Base-by-base conservation (phyloP, 108 stramenopile species). In the Pseudonitzschia multiseries region DNA sequence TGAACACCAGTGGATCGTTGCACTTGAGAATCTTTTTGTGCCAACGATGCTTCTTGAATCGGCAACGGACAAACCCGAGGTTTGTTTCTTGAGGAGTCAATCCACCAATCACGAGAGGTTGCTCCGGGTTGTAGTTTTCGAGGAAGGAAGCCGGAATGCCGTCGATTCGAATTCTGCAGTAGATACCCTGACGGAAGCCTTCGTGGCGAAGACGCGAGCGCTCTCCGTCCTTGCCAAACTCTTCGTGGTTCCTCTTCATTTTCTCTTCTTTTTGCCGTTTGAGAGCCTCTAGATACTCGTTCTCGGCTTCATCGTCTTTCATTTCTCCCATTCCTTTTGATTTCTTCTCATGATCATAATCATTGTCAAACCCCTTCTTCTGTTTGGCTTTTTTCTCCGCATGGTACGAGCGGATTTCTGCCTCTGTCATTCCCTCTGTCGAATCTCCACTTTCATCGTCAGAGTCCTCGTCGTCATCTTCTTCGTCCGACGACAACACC, bases 31-130 rank as follows among this genome's bases (percentile, higher is more conserved):
- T 93, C 79, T 91, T 90, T 60, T 81, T 96, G 78, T 96, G 94
- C 99, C 99, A 99, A 21, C 99, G 87, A 82, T 99, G 99, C 80
- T 96, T 95, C 84, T 98, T 98, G 74, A 98, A 89, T 22, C 99
- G 83, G 57, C 90, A 87, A 12, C 96, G 89, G 10, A 96, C 76
- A 65, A 97, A 79, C 20, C 93, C 96, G 54, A 94, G 69, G 24
- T 86, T 85, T 8, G 88, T 87, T 76, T 99, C 99, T 56, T 96
- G 92, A 6, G 97, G 91, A 29, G 93, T 92, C 29, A 99, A 83
- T 9, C 98, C 98, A 15, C 99, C 98, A 41, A 99, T 82, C 26
- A 99, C 86, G 24, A 98, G 74, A 4, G 99, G 99, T 70, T 81
- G 82, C 22, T 81, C 66, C 8, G 99, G 93, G 57, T 92, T 71